Evolutionary conservation across 2,329 filamentous ascomycete genomes (phyloP), one percentile per base, ranked within the genome.

Genomic region (Teratosphaeria destructans): DNA sequence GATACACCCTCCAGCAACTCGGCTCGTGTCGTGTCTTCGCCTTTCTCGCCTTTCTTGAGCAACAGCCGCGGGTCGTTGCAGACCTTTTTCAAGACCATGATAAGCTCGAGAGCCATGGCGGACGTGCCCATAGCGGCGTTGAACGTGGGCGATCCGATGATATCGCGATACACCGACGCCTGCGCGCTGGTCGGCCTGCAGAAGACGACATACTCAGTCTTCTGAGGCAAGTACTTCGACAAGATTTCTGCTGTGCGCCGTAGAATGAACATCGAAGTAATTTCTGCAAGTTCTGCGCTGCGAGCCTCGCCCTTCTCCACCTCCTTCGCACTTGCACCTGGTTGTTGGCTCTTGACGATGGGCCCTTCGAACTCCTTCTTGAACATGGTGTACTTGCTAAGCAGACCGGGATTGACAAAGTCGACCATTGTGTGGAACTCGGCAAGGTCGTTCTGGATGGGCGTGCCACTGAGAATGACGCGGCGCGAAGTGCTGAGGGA

Each of bases 51-150:
- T 32, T 23, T 76, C 60, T 80, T 81, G 2, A 78, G 73, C 52
- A 90, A 75, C 10, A 89, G 73, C 0, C 80, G 82, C 1, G 86
- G 86, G 63, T 85, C 86, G 69, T 89, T 89, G 76, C 87, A 89
- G 19, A 88, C 78, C 70, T 89, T 89, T 74, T 89, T 89, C 19
- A 90, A 75, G 19, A 89, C 79, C 16, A 83, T 89, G 67, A 89
- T 89, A 14, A 89, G 80, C 66, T 87, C 84, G 2, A 90, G 76
- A 2, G 84, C 82, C 54, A 80, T 79, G 56, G 88, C 84, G 1
- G 81, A 77, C 62, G 79, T 85, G 14, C 85, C 83, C 56, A 88
- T 74, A 8, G 83, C 82, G 35, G 77, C 79, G 56, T 82, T 79
- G 65, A 88, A 88, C 5, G 83, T 76, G 0, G 84, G 82, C 1